Conservation (phyloP, 2,329 filamentous ascomycete genomes). For the Penicillium glabrum region DNA sequence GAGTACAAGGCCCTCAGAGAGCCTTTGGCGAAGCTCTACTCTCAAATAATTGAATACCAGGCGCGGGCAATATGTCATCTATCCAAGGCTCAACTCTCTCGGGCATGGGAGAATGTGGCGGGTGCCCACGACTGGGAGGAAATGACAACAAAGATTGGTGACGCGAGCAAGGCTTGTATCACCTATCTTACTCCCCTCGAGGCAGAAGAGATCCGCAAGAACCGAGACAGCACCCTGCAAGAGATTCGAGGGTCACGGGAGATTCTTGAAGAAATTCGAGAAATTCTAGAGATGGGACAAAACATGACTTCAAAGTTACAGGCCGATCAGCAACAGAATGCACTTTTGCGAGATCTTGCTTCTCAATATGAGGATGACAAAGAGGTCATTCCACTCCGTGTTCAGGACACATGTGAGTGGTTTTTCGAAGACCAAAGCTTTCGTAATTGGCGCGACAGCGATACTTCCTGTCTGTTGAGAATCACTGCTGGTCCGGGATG, state of each 20-base stretch:
- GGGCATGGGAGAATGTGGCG: slow-evolving; percentile 15
- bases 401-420: slow-evolving; percentile 37
- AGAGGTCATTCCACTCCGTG: slow-evolving; percentile 27
- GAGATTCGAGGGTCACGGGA: neutral
- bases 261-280: neutral
- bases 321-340: neutral
- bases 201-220: neutral
- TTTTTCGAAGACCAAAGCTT: slow-evolving; percentile 30
- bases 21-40: slow-evolving; percentile 19
- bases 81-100: slow-evolving; percentile 2
- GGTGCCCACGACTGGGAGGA: neutral
- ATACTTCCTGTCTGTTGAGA: slow-evolving; percentile 28
- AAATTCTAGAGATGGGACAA: neutral
- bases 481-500: slow-evolving; percentile 35
- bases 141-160: neutral
- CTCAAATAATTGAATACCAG: slow-evolving; percentile 16
- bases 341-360: slow-evolving; percentile 20
- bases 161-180: neutral
- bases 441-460: slow-evolving; percentile 23
- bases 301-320: neutral
- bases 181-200: neutral
- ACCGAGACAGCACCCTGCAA: neutral
- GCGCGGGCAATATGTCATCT: slow-evolving; percentile 11
- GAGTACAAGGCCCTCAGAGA: neutral
- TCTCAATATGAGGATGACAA: slow-evolving; percentile 29